phyloP scores from a whole-genome alignment of 2,329 filamentous ascomycete genomes.

The Alternaria sp. region DNA sequence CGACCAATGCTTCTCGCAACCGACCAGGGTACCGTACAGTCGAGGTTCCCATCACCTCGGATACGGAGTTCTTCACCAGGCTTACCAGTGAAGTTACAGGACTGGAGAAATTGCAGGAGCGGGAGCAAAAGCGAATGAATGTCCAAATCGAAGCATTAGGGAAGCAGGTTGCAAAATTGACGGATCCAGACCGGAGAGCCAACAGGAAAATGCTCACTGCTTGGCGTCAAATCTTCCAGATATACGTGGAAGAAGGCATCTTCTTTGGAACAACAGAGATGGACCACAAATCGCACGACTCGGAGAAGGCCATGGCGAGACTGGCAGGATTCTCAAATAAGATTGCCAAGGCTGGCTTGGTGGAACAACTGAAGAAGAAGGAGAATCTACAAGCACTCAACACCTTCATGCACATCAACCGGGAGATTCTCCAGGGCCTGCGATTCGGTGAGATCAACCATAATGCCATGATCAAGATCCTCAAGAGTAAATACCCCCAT shows the following conservation, averaged over 20 bases:
- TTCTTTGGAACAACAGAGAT: slow-evolving; percentile 81
- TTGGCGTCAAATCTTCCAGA: slow-evolving; percentile 82
- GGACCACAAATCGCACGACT: slow-evolving; percentile 71
- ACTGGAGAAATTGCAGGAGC: slow-evolving; percentile 70
- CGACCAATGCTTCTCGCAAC: slow-evolving; percentile 2
- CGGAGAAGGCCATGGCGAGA: slow-evolving; percentile 69
- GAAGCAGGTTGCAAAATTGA: slow-evolving; percentile 66
- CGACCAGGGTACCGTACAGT: slow-evolving; percentile 55
- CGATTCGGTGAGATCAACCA: slow-evolving; percentile 86
- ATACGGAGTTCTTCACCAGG: slow-evolving; percentile 79
- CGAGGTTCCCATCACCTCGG: slow-evolving; percentile 79
- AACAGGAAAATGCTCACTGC: slow-evolving; percentile 69
- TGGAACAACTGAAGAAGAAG: slow-evolving; percentile 67
- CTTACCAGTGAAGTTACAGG: slow-evolving; percentile 74
- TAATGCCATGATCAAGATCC: slow-evolving; percentile 77
- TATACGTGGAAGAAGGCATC: slow-evolving; percentile 79
- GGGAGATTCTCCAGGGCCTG: slow-evolving; percentile 76
- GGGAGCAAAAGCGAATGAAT: slow-evolving; percentile 69
- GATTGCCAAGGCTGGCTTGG: slow-evolving; percentile 65
- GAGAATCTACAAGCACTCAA: slow-evolving; percentile 69
- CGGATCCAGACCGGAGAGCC: slow-evolving; percentile 68
- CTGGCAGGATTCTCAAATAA: slow-evolving; percentile 76
- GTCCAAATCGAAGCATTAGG: slow-evolving; percentile 69
- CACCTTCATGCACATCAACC: slow-evolving; percentile 75
- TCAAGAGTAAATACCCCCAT: slow-evolving; percentile 70